These are phyloP conservation scores for Delonix regia DNA, from an alignment of 306 rosid genomes.

Conservation along the genomic window DNA sequence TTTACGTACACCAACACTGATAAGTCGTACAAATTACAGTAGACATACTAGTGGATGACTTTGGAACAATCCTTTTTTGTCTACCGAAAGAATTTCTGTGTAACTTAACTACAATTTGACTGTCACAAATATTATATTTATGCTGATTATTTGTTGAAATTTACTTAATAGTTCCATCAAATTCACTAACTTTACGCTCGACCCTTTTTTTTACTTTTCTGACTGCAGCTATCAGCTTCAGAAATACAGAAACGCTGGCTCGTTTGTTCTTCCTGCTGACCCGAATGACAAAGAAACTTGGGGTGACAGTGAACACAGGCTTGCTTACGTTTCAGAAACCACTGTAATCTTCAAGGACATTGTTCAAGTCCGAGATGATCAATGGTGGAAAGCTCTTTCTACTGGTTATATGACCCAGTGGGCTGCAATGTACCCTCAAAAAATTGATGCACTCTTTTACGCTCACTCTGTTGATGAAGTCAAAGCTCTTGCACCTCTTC, in stretches of 20 bases:
- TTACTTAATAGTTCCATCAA: not conserved
- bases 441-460: slow-evolving; percentile 85
- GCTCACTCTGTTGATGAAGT: slow-evolving; percentile 84
- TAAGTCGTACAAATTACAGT: slow-evolving; percentile 3
- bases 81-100: not conserved
- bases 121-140: not conserved
- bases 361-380: slow-evolving; percentile 93
- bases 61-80: not conserved
- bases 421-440: slow-evolving; percentile 97
- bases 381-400: slow-evolving; percentile 97
- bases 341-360: slow-evolving; percentile 94
- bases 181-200: not conserved
- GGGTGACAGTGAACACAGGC: slow-evolving; percentile 98
- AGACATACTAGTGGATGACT: not conserved
- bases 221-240: slow-evolving; percentile 87
- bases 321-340: slow-evolving; percentile 95
- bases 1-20: slow-evolving; percentile 44
- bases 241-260: slow-evolving; percentile 88
- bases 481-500: slow-evolving; percentile 80
- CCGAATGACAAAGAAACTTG: slow-evolving; percentile 91
- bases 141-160: not conserved
- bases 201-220: not conserved
- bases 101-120: slow-evolving; percentile 28
- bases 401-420: slow-evolving; percentile 89
- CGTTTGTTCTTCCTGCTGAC: slow-evolving; percentile 88